Evolutionary conservation across 768 basidiomycete species (phyloP), one percentile per base, ranked within the genome.

Genomic region (Ephemerocybe angulata): DNA sequence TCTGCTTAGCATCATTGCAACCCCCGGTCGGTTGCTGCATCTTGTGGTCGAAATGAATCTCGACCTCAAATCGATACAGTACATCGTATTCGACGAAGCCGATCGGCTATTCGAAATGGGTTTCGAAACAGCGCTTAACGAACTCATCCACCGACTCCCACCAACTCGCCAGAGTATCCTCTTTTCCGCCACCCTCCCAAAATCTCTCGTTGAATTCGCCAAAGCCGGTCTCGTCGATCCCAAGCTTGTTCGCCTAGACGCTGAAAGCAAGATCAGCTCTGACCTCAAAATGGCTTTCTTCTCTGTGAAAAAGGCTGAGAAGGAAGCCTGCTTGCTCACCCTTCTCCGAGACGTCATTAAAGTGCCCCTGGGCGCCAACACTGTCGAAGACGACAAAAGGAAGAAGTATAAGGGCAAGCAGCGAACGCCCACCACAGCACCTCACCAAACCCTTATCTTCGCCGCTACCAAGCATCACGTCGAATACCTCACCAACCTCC

Each of bases 51-150:
- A 99, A 73, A 98, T 98, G 96, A 90, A 89, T 58, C 74, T 97
- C 47, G 93, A 96, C 65, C 76, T 99, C 25, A 84, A 88, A 49
- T 86, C 89, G 0, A 77, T 95, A 4, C 86, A 95, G 71, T 93
- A 90, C 56, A 84, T 94, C 57, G 90, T 98, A 22, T 98, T 98
- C 63, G 97, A 99, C 65, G 97, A 99, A 72, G 97, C 97, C 0
- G 97, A 99, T 70, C 88, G 97, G 30, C 83, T 99, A 11, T 99
- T 99, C 70, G 97, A 99, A 67, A 91, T 98, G 86, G 97, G 97
- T 27, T 99, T 99, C 70, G 90, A 92, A 62, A 84, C 87, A 2
- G 89, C 95, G 48, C 80, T 99, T 31, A 87, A 86, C 51, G 96
- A 98, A 71, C 95, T 98, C 61, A 76, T 99, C 13, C 82, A 87